A percentile compares a stretch with the other conserved stretches of the same genome.
Conservation (phyloP, 768 basidiomycete genomes). For the Tremella fuciformis region DNA sequence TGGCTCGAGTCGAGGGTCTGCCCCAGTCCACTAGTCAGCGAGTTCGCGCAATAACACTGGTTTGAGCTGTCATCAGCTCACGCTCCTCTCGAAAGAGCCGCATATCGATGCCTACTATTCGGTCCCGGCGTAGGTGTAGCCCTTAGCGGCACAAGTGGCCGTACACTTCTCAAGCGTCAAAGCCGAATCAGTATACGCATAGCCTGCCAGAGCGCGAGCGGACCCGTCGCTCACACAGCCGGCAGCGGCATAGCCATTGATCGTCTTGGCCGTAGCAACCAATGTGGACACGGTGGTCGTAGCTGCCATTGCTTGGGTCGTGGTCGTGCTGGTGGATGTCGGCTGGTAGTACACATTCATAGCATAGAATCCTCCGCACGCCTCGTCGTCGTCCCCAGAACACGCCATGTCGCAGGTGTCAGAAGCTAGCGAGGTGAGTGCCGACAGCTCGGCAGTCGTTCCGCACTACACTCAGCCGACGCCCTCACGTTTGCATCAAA, state of each 20-base stretch:
- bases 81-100: not conserved
- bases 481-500: too few relatives aligned
- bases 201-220: conserved; percentile 4
- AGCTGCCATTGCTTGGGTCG: too few relatives aligned
- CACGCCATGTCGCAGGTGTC: conserved; percentile 44
- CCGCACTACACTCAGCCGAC: too few relatives aligned
- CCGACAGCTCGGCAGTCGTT: too few relatives aligned
- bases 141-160: not conserved
- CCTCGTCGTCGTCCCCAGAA: conserved; percentile 43
- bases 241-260: too few relatives aligned
- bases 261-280: too few relatives aligned
- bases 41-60: conserved; percentile 15
- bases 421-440: conserved; percentile 4
- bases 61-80: not conserved
- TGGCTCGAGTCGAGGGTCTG: conserved; percentile 6
- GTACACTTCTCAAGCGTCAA: conserved; percentile 14
- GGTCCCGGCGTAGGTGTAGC: conserved; percentile 10
- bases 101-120: conserved; percentile 1
- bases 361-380: conserved; percentile 47
- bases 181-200: not conserved
- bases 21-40: not conserved
- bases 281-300: too few relatives aligned
- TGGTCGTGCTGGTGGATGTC: too few relatives aligned
- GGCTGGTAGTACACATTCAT: conserved; percentile 42
- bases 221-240: conserved; percentile 9